Conservation (phyloP, 2,329 filamentous ascomycete species). For the Penicillium polonicum region DNA sequence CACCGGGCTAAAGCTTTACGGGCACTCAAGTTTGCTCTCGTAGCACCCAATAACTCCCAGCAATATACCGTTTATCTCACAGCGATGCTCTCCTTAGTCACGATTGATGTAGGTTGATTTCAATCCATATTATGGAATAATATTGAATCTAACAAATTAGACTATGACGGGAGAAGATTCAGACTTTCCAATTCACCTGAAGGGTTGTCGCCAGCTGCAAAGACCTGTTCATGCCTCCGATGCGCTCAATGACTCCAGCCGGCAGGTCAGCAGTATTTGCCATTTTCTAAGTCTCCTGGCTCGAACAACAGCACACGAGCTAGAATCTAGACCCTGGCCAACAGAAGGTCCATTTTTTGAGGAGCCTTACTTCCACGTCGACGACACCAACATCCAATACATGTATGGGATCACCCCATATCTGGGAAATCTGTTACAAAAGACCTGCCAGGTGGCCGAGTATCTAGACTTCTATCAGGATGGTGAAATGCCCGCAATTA, state of each 20-base stretch:
- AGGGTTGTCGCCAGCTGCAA: conserved; percentile 15
- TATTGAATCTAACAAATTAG: neutral
- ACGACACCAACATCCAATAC: conserved; percentile 16
- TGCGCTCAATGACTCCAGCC: conserved; percentile 7
- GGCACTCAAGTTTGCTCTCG: conserved; percentile 7
- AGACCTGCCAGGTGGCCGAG: conserved; percentile 15
- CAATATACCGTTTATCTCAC: conserved; percentile 12
- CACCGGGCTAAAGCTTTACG: conserved; percentile 7
- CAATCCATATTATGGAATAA: neutral
- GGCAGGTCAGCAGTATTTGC: conserved; percentile 19
- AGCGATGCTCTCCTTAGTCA: conserved; percentile 22
- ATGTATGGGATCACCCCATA: conserved; percentile 23
- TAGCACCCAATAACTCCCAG: conserved; percentile 1
- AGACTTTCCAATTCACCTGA: conserved; percentile 23
- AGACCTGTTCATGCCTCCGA: neutral
- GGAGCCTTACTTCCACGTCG: conserved; percentile 1
- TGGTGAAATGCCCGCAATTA: neutral
- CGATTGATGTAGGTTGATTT: conserved; percentile 19
- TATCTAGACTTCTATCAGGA: conserved; percentile 1
- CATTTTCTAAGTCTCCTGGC: conserved; percentile 21
- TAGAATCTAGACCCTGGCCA: conserved; percentile 5
- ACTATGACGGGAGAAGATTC: conserved; percentile 21
- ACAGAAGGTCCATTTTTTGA: neutral
- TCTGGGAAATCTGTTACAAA: conserved; percentile 18
- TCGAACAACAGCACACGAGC: conserved; percentile 16